Evolutionary conservation across 305 asterid species (phyloP).

Genomic region (Fraxinus paxiana): DNA sequence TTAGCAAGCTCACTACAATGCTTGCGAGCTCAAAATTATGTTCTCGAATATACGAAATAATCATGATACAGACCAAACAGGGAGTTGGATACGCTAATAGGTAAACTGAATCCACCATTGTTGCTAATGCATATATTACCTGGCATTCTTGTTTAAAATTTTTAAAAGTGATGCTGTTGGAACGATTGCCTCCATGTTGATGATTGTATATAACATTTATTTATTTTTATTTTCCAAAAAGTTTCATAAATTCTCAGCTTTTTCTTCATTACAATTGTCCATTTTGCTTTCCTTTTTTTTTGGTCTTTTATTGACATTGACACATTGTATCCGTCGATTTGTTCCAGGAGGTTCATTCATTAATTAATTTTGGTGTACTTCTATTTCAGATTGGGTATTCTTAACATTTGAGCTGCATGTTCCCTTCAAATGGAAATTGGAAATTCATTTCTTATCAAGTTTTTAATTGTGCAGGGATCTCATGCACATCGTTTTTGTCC

Average conservation of each 20-base stretch:
- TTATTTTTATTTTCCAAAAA: not conserved
- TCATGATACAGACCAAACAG: not conserved
- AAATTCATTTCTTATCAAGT: not conserved
- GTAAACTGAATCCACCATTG: not conserved
- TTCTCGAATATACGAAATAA: conserved; percentile 18
- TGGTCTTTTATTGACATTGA: conserved; percentile 6
- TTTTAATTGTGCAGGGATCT: conserved; percentile 45
- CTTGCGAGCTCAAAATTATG: conserved; percentile 17
- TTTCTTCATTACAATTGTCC: not conserved
- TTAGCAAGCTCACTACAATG: conserved; percentile 2
- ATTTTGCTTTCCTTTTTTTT: not conserved
- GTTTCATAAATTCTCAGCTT: not conserved
- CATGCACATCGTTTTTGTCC: conserved; percentile 95
- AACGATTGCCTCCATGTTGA: not conserved
- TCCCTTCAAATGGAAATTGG: not conserved
- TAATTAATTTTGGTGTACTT: not conserved
- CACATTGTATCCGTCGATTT: not conserved
- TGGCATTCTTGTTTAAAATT: conserved; percentile 14
- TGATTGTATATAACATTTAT: not conserved
- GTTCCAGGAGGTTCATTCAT: conserved; percentile 9
- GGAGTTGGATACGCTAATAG: conserved; percentile 9
- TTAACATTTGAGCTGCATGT: not conserved
- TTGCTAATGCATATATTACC: conserved; percentile 11
- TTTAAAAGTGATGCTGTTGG: conserved; percentile 2
- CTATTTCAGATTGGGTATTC: not conserved